Percentiles rank a stretch among this genome's conserved stretches.
phyloP scores from a whole-genome alignment of 345 rosid genomes.

The Aquilaria sinensis region DNA sequence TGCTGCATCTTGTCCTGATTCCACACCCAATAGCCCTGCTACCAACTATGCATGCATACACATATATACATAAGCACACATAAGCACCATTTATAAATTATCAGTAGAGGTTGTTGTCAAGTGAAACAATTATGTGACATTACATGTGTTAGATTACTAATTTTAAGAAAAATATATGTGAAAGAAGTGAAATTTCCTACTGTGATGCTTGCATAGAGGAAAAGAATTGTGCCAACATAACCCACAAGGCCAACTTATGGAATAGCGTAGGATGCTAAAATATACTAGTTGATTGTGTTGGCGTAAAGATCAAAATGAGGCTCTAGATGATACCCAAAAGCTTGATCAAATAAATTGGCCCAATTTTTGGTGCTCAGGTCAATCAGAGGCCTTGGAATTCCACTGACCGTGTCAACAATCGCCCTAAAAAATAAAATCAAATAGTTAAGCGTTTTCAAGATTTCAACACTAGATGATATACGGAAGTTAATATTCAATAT shows the following conservation, averaged over 20 bases:
- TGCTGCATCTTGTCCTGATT: slow-evolving; percentile 71
- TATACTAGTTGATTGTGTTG: slow-evolving; percentile 36
- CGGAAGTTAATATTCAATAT: no score
- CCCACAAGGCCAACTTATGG: slow-evolving; percentile 76
- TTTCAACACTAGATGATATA: background rate
- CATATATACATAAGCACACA: background rate
- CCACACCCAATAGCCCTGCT: slow-evolving; percentile 53
- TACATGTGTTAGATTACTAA: no score
- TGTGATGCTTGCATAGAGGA: slow-evolving; percentile 23
- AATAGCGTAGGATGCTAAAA: slow-evolving; percentile 45
- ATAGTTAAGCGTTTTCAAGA: background rate
- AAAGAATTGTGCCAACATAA: slow-evolving; percentile 61
- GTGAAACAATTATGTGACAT: no score
- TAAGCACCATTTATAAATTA: background rate
- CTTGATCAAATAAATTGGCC: slow-evolving; percentile 35
- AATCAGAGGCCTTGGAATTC: slow-evolving; percentile 50
- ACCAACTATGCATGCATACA: slow-evolving; percentile 28
- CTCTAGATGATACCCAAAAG: slow-evolving; percentile 34
- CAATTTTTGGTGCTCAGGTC: slow-evolving; percentile 41
- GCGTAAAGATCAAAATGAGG: slow-evolving; percentile 69
- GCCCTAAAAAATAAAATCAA: slow-evolving; percentile 34
- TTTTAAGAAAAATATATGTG: no score
- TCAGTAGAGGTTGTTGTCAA: no score
- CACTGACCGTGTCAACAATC: slow-evolving; percentile 41
- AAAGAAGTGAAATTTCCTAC: slow-evolving; percentile 19